Base-by-base conservation (phyloP, 2,329 filamentous ascomycete genomes). In the Madurella mycetomatis region DNA sequence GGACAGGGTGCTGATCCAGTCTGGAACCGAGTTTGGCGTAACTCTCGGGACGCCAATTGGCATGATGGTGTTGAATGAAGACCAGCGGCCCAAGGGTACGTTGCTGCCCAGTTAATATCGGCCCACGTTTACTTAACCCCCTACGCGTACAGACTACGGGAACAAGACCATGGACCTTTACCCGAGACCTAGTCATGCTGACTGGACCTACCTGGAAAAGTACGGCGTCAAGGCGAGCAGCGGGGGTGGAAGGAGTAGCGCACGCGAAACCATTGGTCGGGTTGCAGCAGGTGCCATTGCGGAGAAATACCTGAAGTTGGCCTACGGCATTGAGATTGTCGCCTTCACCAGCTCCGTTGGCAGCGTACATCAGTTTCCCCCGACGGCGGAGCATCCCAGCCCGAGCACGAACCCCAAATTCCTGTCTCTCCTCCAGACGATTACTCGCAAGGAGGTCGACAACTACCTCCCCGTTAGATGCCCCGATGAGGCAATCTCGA, bases 151-250 rank as follows among this genome's bases (percentile, higher is more conserved):
- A 63, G 94, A 99, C 76, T 97, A 97, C 73, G 88, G 88, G 53
- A 83, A 84, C 73, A 82, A 84, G 69, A 96, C 92, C 31, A 96
- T 96, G 83, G 90, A 97, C 72, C 75, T 85, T 59, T 97, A 87
- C 79, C 94, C 94, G 4, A 83, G 94, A 49, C 94, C 92, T 37
- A 90, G 85, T 69, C 94, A 97, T 73, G 92, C 94, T 56, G 92
- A 97, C 74, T 96, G 88, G 83, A 97, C 94, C 57, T 97, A 97
- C 75, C 80, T 96, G 57, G 89, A 96, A 72, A 97, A 97, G 76
- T 99, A 99, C 71, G 92, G 92, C 54, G 85, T 95, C 64, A 95
- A 95, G 77, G 91, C 94, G 39, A 89, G 84, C 69, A 91, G 86
- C 58, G 92, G 94, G 55, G 92, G 94, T 64, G 92, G 94, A 51